These are phyloP conservation scores for Aspergillus cristatus DNA, from an alignment of 495 filamentous ascomycete species.

Conservation along the genomic window DNA sequence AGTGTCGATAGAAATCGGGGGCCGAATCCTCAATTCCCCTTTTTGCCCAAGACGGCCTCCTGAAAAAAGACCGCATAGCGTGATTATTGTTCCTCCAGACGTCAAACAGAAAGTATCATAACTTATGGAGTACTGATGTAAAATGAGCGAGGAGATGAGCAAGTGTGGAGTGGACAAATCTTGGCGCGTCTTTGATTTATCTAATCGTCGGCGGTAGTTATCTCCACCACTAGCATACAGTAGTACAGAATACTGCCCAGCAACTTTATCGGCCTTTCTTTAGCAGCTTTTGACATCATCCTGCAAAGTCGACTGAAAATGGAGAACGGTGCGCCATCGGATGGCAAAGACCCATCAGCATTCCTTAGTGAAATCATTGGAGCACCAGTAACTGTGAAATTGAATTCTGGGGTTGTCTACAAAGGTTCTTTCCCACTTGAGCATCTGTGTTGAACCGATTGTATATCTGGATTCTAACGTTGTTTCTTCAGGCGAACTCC, in stretches of 20 bases:
- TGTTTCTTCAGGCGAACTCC: conserved; percentile 61
- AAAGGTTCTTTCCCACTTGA: conserved; percentile 51
- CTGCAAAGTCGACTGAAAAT: conserved; percentile 39
- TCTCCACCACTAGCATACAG: no score
- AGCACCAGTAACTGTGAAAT: conserved; percentile 82
- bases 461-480: conserved; percentile 7
- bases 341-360: conserved; percentile 79
- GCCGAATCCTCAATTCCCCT: conserved; percentile 32
- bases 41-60: conserved; percentile 51
- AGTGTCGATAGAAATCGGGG: conserved; percentile 57
- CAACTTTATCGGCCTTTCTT: no score
- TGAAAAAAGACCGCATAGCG: conserved; percentile 57
- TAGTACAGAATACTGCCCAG: neutral
- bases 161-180: no score
- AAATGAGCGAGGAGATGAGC: no score
- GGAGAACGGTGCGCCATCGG: conserved; percentile 61
- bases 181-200: no score
- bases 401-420: conserved; percentile 93
- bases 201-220: no score
- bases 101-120: no score
- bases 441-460: neutral
- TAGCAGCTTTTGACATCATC: no score
- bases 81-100: no score
- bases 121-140: no score
- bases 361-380: conserved; percentile 92